These are phyloP conservation scores for Trichoderma sp. DNA, from an alignment of 2,329 filamentous ascomycete species.

Conservation along the genomic window DNA sequence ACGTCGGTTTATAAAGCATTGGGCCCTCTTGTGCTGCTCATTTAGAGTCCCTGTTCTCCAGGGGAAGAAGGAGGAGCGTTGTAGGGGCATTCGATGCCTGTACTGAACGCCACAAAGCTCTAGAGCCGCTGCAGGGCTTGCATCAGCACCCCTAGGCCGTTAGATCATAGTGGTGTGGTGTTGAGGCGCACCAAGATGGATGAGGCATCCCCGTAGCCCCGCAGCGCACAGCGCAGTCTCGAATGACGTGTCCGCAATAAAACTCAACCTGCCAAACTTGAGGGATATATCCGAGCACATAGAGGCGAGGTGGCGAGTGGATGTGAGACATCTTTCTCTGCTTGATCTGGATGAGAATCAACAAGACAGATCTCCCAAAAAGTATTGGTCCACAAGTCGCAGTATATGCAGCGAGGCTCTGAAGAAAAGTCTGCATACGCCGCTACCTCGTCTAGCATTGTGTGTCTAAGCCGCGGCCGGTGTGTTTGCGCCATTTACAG, in stretches of 20 bases:
- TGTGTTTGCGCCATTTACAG: not conserved
- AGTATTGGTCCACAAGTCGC: not conserved
- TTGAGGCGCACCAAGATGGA: not conserved
- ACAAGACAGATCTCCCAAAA: not conserved
- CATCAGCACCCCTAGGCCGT: not conserved
- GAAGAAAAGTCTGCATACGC: not conserved
- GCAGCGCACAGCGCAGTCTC: not conserved
- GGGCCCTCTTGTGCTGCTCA: not conserved
- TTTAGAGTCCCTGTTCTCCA: not conserved
- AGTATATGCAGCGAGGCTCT: not conserved
- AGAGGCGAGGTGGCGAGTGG: not conserved
- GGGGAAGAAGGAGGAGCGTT: not conserved
- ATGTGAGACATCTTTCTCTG: not conserved
- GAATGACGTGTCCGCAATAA: not conserved
- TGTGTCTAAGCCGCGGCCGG: not conserved
- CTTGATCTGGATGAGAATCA: not conserved
- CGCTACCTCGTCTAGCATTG: not conserved
- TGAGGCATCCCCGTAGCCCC: not conserved
- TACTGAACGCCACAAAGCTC: not conserved
- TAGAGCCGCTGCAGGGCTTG: not conserved
- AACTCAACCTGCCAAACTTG: not conserved
- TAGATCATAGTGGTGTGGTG: not conserved
- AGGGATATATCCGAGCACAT: not conserved
- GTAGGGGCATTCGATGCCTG: not conserved
- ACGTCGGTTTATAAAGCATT: not conserved